Evolutionary conservation across 2,329 filamentous ascomycete genomes (phyloP).

Genomic region (Pseudogymnoascus sp.): DNA sequence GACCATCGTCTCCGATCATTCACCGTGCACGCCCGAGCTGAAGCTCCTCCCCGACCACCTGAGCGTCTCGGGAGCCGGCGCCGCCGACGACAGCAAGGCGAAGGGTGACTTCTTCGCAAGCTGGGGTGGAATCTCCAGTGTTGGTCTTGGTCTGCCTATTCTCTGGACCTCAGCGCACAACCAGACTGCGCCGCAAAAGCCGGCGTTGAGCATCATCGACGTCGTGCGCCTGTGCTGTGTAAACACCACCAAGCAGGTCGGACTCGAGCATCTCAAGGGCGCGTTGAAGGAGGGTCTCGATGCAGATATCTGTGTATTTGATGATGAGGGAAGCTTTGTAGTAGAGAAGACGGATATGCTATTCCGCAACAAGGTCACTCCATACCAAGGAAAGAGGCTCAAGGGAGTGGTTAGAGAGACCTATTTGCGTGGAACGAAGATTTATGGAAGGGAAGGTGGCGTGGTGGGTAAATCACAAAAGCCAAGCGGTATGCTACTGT

Average conservation of each 20-base stretch:
- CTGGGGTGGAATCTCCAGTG: conserved; percentile 93
- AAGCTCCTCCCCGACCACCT: conserved; percentile 69
- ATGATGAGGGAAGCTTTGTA: conserved; percentile 71
- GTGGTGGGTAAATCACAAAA: conserved; percentile 41
- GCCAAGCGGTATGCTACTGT: conserved; percentile 40
- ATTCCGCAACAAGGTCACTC: conserved; percentile 37
- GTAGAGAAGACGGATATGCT: conserved; percentile 74
- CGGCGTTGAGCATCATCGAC: conserved; percentile 53
- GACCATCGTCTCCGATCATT: conserved; percentile 92
- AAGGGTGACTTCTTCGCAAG: conserved; percentile 87
- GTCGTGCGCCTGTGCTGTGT: conserved; percentile 78
- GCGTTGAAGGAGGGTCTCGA: conserved; percentile 73
- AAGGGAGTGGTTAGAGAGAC: conserved; percentile 37
- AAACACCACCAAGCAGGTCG: conserved; percentile 84
- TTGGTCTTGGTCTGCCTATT: conserved; percentile 86
- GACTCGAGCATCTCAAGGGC: conserved; percentile 74
- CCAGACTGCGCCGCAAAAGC: conserved; percentile 16
- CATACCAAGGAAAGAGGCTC: conserved; percentile 52
- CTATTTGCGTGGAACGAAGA: conserved; percentile 26
- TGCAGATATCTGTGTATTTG: conserved; percentile 86
- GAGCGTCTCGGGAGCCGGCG: conserved; percentile 25
- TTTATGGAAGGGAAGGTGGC: conserved; percentile 23
- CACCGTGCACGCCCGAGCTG: conserved; percentile 87
- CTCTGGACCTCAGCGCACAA: conserved; percentile 51
- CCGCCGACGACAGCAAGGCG: conserved; percentile 31